phyloP scores from a whole-genome alignment of 2,329 filamentous ascomycete species.

The Acephala macrosclerotiorum region DNA sequence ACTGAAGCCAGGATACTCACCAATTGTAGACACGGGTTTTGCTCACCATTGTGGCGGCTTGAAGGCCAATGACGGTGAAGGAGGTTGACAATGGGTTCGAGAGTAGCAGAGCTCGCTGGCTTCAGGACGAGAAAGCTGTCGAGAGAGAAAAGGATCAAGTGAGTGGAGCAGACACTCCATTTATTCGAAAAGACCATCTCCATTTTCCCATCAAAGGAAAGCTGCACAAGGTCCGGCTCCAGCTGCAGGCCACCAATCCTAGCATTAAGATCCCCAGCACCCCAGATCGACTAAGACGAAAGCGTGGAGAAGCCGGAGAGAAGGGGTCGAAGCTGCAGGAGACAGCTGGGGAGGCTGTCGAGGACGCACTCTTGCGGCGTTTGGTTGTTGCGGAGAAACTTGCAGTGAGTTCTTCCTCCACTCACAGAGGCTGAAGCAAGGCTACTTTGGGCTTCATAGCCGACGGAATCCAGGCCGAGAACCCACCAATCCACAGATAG shows the following conservation, averaged over 20 bases:
- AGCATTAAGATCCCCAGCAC: background rate
- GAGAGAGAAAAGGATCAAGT: background rate
- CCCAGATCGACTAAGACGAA: slow-evolving; percentile 18
- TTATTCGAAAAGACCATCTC: background rate
- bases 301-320: slow-evolving; percentile 13
- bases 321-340: slow-evolving; percentile 1
- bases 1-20: slow-evolving; percentile 14
- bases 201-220: background rate
- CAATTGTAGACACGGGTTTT: slow-evolving; percentile 32
- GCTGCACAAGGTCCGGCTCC: background rate
- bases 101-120: slow-evolving; percentile 8
- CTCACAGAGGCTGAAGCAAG: slow-evolving; percentile 4
- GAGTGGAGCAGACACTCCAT: background rate
- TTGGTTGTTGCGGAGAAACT: slow-evolving; percentile 13
- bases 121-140: slow-evolving; percentile 14
- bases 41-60: slow-evolving; percentile 33
- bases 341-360: background rate
- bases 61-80: slow-evolving; percentile 11
- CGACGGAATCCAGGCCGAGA: background rate
- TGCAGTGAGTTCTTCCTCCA: slow-evolving; percentile 20
- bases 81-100: slow-evolving; percentile 4
- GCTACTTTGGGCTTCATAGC: background rate
- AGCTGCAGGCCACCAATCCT: slow-evolving; percentile 9
- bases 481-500: slow-evolving; percentile 7
- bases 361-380: background rate